A percentile compares a stretch with the other conserved stretches of the same genome.
phyloP scores from a whole-genome alignment of 1,139 yeast genomes.

The Hanseniaspora sp. region DNA sequence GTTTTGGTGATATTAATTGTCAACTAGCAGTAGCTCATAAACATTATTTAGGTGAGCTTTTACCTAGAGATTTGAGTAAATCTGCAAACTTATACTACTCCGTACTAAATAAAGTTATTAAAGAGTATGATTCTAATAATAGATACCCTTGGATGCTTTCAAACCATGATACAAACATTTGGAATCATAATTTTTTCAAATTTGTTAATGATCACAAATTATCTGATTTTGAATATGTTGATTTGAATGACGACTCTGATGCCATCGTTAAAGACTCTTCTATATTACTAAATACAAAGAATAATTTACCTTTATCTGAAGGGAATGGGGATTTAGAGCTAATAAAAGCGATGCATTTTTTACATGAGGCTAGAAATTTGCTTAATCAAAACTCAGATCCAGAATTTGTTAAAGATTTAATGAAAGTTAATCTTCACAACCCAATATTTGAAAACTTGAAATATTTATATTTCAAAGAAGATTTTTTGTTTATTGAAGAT shows the following conservation, averaged over 20 bases:
- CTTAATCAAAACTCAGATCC: neutral
- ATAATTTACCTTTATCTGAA: neutral
- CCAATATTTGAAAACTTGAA: neutral
- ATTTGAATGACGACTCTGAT: neutral
- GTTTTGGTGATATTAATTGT: constrained; percentile 1
- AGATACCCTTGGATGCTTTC: constrained; percentile 8
- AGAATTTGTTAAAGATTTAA: neutral
- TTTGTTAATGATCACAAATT: constrained; percentile 7
- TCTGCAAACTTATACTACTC: neutral
- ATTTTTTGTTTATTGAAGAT: neutral
- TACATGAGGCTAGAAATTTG: neutral
- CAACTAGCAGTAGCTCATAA: constrained; percentile 12
- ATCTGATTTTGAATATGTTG: constrained; percentile 1
- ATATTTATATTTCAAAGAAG: neutral
- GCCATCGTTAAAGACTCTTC: neutral
- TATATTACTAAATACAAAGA: neutral
- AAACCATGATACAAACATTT: neutral
- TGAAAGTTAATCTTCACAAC: neutral
- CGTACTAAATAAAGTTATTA: constrained; percentile 1
- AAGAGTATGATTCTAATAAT: neutral
- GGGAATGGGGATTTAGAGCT: neutral
- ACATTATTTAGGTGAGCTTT: constrained; percentile 1
- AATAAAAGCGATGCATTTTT: neutral
- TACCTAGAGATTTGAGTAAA: neutral
- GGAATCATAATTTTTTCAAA: constrained; percentile 10